Evolutionary conservation across 495 filamentous ascomycete genomes (phyloP), one percentile per base, ranked within the genome.

Genomic region (Neurospora hispaniola): DNA sequence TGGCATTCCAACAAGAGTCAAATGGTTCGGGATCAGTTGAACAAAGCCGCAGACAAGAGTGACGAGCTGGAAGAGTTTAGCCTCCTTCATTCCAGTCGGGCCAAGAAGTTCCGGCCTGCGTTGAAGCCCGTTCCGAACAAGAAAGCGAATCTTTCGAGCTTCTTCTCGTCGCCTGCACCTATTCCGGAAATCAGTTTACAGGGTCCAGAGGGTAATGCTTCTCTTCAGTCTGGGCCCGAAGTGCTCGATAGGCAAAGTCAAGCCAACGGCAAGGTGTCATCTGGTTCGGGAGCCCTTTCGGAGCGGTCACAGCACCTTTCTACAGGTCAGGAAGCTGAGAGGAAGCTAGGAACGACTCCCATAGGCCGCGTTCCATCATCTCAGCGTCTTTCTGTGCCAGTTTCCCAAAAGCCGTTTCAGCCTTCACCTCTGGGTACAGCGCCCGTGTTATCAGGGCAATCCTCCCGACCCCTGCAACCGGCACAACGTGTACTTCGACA

Each of bases 121-220:
- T 31, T 71, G 12, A 74, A 76, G 18, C 66, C 54, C 10, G 70
- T 59, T 42, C 44, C 69, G n/a, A 59, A 78, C 69, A 78, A 82
- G 72, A 79, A 79, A 41, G 76, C 81, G 7, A 80, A 85, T 35
- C 75, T 86, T 16, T 71, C 82, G 41, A 77, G 78, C 8, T 86
- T 86, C 75, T 86, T 86, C 71, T 86, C 85, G 9, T 85, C 85
- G 14, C 84, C 84, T 7, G 84, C 82, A 8, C 44, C 76, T 8
- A 74, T 86, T 39, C 84, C 85, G 74, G 76, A 31, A 71, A 73
- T 27, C 66, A 74, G 14, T 31, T 35, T 66, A 14, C 23, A 66
- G 54, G 54, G 23, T 66, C 54, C 12, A 38, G 54, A 66, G 54
- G 54, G 54, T 31, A 66, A 66, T 38, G 7, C 27, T 31, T 66